Evolutionary conservation across 2,329 filamentous ascomycete genomes (phyloP), one percentile per base, ranked within the genome.

Genomic region (Penicillium sp.): DNA sequence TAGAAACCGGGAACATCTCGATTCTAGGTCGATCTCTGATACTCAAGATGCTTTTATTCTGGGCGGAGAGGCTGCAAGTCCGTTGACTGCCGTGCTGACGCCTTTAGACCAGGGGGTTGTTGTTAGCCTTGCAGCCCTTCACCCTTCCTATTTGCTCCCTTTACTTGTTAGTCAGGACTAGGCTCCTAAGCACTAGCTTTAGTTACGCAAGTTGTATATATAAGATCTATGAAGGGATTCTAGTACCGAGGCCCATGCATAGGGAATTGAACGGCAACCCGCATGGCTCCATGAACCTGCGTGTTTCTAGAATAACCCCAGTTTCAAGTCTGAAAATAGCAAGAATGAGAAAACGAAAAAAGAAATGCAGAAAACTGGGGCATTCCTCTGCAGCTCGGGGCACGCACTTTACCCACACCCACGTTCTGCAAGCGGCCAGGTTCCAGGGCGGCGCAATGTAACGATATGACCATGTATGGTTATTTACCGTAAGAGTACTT

Each of bases 351-450:
- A 44, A 29, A 48, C 35, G 31, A 43, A 48, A 37, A 44, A 35
- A 39, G 24, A 45, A 47, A 53, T 13, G 49, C 45, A 39, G 41
- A 21, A 24, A 56, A 53, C 53, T 9, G 62, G 61, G 56, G 49
- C 61, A 65, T 65, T 64, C 62, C 54, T 41, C 43, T 45, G 33
- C 45, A 50, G 35, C 43, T 66, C 55, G 58, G 62, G 60, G 46
- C 64, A 67, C 64, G 64, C 64, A 67, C 64, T 67, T 55, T 44
- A 57, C 53, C 58, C 50, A 53, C 45, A 48, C 44, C 51, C 57
- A 63, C 59, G 60, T 60, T 63, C 64, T 67, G 64, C 63, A 67
- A 62, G 55, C 64, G 64, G 64, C 56, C 57, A 56, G 50, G 57
- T 65, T 55, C 53, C 55, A 60, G 35, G 49, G 56, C 57, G 56